Conservation (phyloP, 345 rosid species). For the Sisymbrium irio region DNA sequence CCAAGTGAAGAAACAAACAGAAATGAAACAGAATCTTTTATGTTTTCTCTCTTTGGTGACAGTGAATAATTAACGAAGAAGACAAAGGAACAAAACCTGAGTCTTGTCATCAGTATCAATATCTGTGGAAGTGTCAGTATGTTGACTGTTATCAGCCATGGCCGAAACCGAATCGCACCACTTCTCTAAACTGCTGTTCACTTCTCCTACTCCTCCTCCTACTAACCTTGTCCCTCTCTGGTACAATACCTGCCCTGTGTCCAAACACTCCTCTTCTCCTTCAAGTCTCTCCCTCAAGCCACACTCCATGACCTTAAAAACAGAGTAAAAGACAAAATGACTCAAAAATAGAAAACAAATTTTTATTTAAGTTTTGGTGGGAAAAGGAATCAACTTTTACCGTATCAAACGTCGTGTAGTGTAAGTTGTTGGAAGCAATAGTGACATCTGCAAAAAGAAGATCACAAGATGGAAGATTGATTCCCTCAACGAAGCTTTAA, state of each 20-base stretch:
- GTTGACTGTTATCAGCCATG: conserved; percentile 82
- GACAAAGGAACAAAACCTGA: conserved; percentile 57
- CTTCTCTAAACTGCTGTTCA: conserved; percentile 54
- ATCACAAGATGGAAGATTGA: conserved; percentile 42
- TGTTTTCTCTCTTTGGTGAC: background rate
- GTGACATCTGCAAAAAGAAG: conserved; percentile 57
- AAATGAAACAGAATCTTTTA: conserved; percentile 32
- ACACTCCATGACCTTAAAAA: conserved; percentile 29
- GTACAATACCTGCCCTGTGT: conserved; percentile 58
- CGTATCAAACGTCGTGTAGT: conserved; percentile 62
- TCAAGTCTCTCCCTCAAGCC: conserved; percentile 43
- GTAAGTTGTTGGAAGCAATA: conserved; percentile 51
- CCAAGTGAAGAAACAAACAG: conserved; percentile 22
- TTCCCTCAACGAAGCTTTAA: conserved; percentile 15
- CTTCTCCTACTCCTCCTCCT: conserved; percentile 48
- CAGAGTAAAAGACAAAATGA: background rate
- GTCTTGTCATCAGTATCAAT: conserved; percentile 76
- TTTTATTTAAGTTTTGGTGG: background rate
- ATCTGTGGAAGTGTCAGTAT: conserved; percentile 95
- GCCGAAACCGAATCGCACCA: conserved; percentile 78
- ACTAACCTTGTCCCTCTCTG: conserved; percentile 48
- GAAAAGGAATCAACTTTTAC: conserved; percentile 38
- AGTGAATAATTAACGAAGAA: conserved; percentile 27
- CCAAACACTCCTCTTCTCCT: conserved; percentile 55
- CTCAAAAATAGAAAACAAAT: background rate